Conservation (phyloP, 495 filamentous ascomycete species). For the Clavariopsis aquatica region DNA sequence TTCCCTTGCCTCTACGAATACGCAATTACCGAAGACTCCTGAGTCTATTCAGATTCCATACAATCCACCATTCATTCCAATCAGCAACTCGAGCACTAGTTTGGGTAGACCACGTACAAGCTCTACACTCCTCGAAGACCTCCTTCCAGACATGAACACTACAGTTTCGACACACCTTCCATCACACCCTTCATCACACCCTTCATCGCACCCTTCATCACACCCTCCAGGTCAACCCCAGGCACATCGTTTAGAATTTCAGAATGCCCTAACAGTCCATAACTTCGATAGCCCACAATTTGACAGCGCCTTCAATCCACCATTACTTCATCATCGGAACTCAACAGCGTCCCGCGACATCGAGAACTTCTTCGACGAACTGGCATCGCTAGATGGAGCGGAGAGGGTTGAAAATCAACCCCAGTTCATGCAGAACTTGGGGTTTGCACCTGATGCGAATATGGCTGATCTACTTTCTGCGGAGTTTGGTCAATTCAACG, state of each 20-base stretch:
- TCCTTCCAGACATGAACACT: constrained; percentile 27
- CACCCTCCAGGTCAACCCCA: too few species aligned
- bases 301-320: not conserved
- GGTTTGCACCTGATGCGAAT: constrained; percentile 48
- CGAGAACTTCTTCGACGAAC: constrained; percentile 40
- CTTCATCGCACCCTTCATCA: too few species aligned
- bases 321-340: constrained; percentile 10
- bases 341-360: constrained; percentile 20
- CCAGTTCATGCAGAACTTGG: constrained; percentile 46
- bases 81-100: not conserved
- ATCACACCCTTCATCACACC: too few species aligned
- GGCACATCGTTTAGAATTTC: not conserved
- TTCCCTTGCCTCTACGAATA: constrained; percentile 7
- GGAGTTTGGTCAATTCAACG: constrained; percentile 35
- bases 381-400: constrained; percentile 39
- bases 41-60: constrained; percentile 21
- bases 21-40: constrained; percentile 19
- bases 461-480: constrained; percentile 32
- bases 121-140: constrained; percentile 23
- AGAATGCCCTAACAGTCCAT: not conserved
- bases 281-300: constrained; percentile 3
- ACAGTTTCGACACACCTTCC: not conserved
- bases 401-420: constrained; percentile 35
- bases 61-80: constrained; percentile 1
- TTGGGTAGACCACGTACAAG: not conserved